Evolutionary conservation across 1,284 basidiomycete species (phyloP), one percentile per base, ranked within the genome.

Genomic region (Cutaneotrichosporon spelunceum): DNA sequence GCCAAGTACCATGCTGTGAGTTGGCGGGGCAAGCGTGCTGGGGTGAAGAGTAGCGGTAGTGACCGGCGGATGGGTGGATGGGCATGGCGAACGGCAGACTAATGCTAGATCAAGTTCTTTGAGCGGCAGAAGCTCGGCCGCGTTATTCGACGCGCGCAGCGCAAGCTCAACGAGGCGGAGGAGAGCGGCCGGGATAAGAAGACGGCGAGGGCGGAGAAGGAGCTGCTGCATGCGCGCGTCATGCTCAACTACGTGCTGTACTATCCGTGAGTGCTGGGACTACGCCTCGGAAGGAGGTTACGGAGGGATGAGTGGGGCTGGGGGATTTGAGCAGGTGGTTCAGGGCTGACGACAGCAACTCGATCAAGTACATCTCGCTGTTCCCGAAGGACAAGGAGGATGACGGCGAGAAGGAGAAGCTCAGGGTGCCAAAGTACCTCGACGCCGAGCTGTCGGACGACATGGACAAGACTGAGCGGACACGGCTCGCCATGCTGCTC

Each of bases 321-420:
- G 39, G n/a, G n/a, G n/a, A n/a, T n/a, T 42, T 42, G 11, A 4
- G 39, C 11, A 42, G 11, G 39, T n/a, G 14, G 19, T 16, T 6
- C 7, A 47, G 7, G 36, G n/a, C 55, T 62, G 26, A 60, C 57
- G 0, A 71, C 89, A 78, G 91, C 4, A 91, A 88, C 77, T 81
- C 84, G 23, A 84, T 87, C 72, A 93, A 90, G 81, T 94, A 93
- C 75, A 86, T 93, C 48, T 87, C 91, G 3, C 81, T 94, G 39
- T 93, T 91, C 74, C 90, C 91, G 4, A 44, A 30, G 16, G 56
- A 54, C 6, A 13, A 49, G 34, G 54, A 62, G 53, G 52, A 57
- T n/a, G 67, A 65, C 47, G 45, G 64, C 11, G 62, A 64, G 16
- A 62, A 68, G 26, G 57, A 60, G 8, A 70, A 70, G 57, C 64